Base-by-base conservation (phyloP, 805 yeast genomes). In the Nakazawaea populi region DNA sequence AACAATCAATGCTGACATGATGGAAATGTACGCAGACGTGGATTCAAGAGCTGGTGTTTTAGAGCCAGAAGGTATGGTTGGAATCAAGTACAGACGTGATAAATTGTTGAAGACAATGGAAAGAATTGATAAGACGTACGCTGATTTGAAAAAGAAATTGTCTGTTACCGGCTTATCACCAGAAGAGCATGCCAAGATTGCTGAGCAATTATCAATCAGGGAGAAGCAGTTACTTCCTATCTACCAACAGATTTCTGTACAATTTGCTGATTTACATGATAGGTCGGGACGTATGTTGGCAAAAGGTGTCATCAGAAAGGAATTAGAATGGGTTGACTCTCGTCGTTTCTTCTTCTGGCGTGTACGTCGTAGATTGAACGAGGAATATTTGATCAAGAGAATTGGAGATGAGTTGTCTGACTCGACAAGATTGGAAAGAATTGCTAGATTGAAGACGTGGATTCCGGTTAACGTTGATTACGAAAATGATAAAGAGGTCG, bases 311-410 rank as follows among this genome's bases (percentile, higher is more conserved):
- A 89, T 94, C 61, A 79, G 86, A 60, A 85, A 87, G 66, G 94
- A 89, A 60, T 72, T 94, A 49, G 83, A 86, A 62, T 91, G 97
- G 97, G 68, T 70, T 44, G 77, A 90, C 47, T 80, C 97, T 32
- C 89, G 99, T 77, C 83, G 98, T 64, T 88, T 79, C 83, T 94
- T 94, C 83, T 94, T 89, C 94, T 94, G 99, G 99, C 85, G 99
- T 71, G 80, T 89, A 55, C 88, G 97, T 74, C 86, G 99, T 73
- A 89, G 97, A 69, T 75, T 94, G 69, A 85, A 87, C 66, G 99
- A 94, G 72, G 96, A 89, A 69, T 89, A 89, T 70, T 74, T 92
- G 66, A 73, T 89, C 67, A 83, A 79, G 68, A 79, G 87, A 64
- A 79, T 91, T 58, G 80, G 82, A 49, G 83, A 80, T 52, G 84